Evolutionary conservation across 371 early-diverging fungal species (phyloP).

Genomic region (Haplosporangium sp.): DNA sequence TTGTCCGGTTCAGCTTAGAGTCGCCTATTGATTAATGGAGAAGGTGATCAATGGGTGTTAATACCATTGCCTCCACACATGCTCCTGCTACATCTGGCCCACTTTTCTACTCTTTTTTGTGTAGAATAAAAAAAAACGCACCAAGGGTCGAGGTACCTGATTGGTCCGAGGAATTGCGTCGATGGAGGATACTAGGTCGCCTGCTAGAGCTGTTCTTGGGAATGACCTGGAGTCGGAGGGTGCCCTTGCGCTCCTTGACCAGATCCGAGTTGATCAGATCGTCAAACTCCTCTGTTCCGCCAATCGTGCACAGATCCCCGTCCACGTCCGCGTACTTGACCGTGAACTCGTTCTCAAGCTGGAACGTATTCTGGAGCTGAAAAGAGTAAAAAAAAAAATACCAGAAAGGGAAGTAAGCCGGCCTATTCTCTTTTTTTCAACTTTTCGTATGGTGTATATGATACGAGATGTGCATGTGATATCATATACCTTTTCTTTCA

Average conservation of each 20-base stretch:
- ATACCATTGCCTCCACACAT: not conserved
- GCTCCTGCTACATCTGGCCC: not conserved
- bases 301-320: conserved; percentile 52
- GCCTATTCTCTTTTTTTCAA: not conserved
- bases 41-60: not conserved
- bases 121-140: conserved; percentile 12
- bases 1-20: conserved; percentile 13
- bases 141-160: conserved; percentile 46
- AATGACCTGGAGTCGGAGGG: conserved; percentile 36
- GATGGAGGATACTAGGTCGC: conserved; percentile 38
- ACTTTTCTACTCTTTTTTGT: not conserved
- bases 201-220: conserved; percentile 16
- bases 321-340: conserved; percentile 54
- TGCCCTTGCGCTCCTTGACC: conserved; percentile 43
- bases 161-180: conserved; percentile 44
- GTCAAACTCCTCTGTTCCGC: conserved; percentile 41
- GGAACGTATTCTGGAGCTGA: conserved; percentile 47
- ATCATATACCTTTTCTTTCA: conserved; percentile 37
- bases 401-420: not conserved
- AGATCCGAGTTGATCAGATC: conserved; percentile 49
- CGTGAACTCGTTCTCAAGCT: conserved; percentile 49
- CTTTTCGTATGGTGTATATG: not conserved
- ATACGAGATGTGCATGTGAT: too few species aligned
- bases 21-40: not conserved
- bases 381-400: not conserved